A percentile compares a stretch with the other conserved stretches of the same genome.
These are phyloP conservation scores for Termitomyces sp. DNA, from an alignment of 1,284 basidiomycete genomes.

Conservation along the genomic window DNA sequence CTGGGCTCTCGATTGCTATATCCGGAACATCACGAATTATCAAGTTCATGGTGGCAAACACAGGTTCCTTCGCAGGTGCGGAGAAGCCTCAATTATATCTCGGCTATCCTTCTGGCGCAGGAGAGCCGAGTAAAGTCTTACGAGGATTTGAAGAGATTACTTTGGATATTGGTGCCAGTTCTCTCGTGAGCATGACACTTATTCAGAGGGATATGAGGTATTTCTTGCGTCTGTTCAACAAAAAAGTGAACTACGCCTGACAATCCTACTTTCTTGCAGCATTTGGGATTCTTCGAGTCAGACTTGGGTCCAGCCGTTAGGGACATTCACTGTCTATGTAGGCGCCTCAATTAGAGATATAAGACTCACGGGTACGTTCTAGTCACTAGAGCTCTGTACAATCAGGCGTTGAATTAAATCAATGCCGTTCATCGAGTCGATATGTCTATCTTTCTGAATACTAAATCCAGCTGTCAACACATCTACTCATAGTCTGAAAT, in stretches of 20 bases:
- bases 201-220: conserved; percentile 35
- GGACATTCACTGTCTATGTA: conserved; percentile 31
- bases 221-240: not conserved
- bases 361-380: conserved; percentile 23
- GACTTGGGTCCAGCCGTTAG: conserved; percentile 28
- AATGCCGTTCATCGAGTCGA: not conserved
- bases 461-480: no score
- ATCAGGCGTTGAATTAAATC: not conserved
- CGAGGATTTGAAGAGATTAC: conserved; percentile 47
- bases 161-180: conserved; percentile 27
- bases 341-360: conserved; percentile 34
- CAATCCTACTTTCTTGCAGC: conserved; percentile 17
- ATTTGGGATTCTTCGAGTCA: conserved; percentile 33
- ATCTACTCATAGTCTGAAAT: no score
- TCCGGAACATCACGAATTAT: conserved; percentile 32
- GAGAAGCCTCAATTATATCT: conserved; percentile 55
- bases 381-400: not conserved
- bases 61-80: conserved; percentile 42
- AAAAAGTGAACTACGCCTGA: not conserved
- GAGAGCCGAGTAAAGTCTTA: conserved; percentile 43
- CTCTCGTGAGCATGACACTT: conserved; percentile 27
- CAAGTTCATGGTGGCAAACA: conserved; percentile 47
- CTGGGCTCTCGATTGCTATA: conserved; percentile 36
- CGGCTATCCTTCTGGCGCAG: conserved; percentile 39
- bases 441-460: no score